Evolutionary conservation across 306 rosid species (phyloP), one percentile per base, ranked within the genome.

Genomic region (Medicago lupulina): DNA sequence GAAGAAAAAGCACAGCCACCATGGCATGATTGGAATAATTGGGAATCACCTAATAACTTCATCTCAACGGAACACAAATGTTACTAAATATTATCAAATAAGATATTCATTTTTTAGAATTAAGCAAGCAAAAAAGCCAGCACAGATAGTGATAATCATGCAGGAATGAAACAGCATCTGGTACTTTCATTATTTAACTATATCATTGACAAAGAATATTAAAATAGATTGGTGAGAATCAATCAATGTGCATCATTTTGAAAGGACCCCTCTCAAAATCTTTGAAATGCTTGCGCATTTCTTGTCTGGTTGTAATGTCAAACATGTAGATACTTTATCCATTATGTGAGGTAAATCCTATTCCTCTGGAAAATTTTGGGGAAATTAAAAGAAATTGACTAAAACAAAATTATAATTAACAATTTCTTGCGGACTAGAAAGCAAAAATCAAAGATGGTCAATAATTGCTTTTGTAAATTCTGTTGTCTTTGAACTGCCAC

Each of bases 381-480:
- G 40, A 76, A 86, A 81, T 73, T 36, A 76, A 54, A 19, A 63
- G 31, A 80, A 81, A 70, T 41, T 71, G 72, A 72, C 77, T 47
- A 76, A 73, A 82, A 69, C 74, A 83, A 67, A 67, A 77, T 76
- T 78, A 21, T 58, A 41, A 75, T 68, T 71, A 81, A 85, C 67
- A 76, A 63, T 60, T 73, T 41, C 78, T 75, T 43, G 82, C 75
- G n/a, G 34, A 67, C 76, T 54, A 34, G 62, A 57, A 85, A 51
- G 73, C 79, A 82, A 82, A 80, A 76, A 41, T 92, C 82, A 90
- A 79, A 96, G 93, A 85, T 96, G 96, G 82, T 85, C 96, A 25
- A 86, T 78, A 63, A 96, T 96, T 67, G 98, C 98, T 14, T 76
- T 64, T 4, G 97, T 92, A 73, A 92, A 96, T 25, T 92, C 96